A percentile compares a stretch with the other conserved stretches of the same genome.
Conservation (phyloP, 257 asterid genomes). For the Nicotiana benthamiana region DNA sequence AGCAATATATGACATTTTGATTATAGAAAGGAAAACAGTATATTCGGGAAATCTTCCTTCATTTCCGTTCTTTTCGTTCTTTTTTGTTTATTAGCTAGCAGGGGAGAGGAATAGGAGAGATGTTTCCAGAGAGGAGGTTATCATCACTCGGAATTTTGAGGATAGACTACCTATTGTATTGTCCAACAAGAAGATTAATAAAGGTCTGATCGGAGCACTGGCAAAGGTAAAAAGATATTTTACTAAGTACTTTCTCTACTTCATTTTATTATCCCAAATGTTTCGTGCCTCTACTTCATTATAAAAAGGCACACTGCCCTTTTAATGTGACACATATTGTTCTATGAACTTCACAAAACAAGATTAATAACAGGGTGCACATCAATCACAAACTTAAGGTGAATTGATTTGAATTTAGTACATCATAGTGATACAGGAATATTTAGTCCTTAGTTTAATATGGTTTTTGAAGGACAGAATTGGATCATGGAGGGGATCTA, state of each 20-base stretch:
- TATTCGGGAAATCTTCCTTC: background rate
- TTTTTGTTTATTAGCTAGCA: background rate
- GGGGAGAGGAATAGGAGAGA: background rate
- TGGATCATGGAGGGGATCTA: background rate
- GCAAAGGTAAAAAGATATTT: background rate
- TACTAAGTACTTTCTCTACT: background rate
- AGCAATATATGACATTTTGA: background rate
- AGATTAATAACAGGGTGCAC: background rate
- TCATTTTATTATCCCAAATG: background rate
- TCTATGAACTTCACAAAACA: background rate
- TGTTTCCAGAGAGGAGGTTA: background rate
- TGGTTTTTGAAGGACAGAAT: background rate
- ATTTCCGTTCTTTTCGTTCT: background rate
- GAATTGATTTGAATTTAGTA: background rate
- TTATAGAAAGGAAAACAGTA: background rate
- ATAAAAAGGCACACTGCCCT: background rate
- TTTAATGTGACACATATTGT: background rate
- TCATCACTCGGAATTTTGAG: background rate
- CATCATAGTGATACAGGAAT: background rate
- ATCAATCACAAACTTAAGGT: constrained; percentile 1
- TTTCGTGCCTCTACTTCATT: background rate
- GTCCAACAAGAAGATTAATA: background rate
- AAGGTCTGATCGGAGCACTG: background rate
- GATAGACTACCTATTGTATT: background rate
- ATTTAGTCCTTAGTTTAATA: background rate